Evolutionary conservation across 2,329 filamentous ascomycete genomes (phyloP), one percentile per base, ranked within the genome.

Genomic region (Emmonsia crescens): DNA sequence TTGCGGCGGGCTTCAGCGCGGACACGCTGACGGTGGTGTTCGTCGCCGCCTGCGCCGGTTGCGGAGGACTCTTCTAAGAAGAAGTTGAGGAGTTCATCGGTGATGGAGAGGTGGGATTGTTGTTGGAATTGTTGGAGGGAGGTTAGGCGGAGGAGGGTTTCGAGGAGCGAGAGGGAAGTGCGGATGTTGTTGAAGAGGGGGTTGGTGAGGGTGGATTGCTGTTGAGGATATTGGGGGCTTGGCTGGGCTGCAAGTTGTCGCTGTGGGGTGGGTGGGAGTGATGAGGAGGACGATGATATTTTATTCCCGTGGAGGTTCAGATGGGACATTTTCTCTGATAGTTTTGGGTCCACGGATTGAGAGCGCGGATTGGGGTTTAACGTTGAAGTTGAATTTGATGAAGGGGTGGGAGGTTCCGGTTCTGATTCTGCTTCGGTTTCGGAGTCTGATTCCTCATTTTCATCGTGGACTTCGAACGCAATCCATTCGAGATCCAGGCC

Each of bases 101-200:
- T 89, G 64, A 96, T 94, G 6, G 90, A 84, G n/a, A 96, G 82
- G 69, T 96, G 91, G 0, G 89, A 91, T 48, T 85, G 83, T 78
- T 96, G 92, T 71, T 96, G 89, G 73, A 94, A 96, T 77, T 96
- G 91, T 71, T 96, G 92, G 16, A 96, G 83, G 27, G 91, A 90
- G 4, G 89, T 87, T 55, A 96, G 82, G 49, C 93, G 89, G 55
- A 96, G 83, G 38, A 96, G 80, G 79, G 93, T 94, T 74, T 96
- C 92, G 60, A 96, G 83, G 9, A 96, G 83, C 1, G 92, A 96
- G 5, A 90, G 79, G 0, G 85, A 88, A 0, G 85, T 87, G 60
- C 83, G 83, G 67, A 89, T 83, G 36, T 77, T 74, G 60, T 76
- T 77, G 58, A 78, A 80, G 64, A 68, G 65, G 81, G 75, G 66